Conservation (phyloP, 495 filamentous ascomycete species). For the Trichoderma parareesei region DNA sequence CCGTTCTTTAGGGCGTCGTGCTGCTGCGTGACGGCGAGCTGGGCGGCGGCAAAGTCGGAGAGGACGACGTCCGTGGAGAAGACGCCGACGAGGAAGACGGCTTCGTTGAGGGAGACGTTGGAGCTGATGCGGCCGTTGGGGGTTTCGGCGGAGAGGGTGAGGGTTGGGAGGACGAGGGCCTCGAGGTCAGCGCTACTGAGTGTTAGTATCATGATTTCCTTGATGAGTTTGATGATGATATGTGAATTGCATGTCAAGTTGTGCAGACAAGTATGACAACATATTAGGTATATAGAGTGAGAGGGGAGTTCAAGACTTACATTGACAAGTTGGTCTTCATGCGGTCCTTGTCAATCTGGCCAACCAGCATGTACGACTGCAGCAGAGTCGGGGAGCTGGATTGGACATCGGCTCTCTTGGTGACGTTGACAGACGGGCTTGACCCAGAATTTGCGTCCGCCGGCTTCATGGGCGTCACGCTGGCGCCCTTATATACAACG, state of each 20-base stretch:
- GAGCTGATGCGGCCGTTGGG: conserved; percentile 43
- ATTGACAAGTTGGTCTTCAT: conserved; percentile 31
- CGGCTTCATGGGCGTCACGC: conserved; percentile 34
- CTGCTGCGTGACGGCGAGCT: conserved; percentile 30
- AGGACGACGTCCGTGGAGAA: conserved; percentile 46
- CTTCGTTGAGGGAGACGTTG: conserved; percentile 54
- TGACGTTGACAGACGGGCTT: not conserved
- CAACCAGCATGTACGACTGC: conserved; percentile 46
- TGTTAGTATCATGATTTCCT: not conserved
- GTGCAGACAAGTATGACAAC: too few species aligned
- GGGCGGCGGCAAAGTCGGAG: conserved; percentile 33
- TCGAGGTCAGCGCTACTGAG: conserved; percentile 42
- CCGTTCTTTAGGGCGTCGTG: conserved; percentile 28
- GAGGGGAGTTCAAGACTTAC: conserved; percentile 23
- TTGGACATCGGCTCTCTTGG: not conserved
- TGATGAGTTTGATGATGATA: not conserved
- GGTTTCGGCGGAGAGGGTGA: conserved; percentile 48
- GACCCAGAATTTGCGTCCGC: not conserved
- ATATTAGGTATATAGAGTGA: conserved; percentile 9
- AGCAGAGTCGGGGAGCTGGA: conserved; percentile 21
- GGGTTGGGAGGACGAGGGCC: conserved; percentile 52
- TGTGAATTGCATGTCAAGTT: too few species aligned
- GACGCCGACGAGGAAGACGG: conserved; percentile 60
- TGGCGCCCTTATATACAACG: conserved; percentile 52
- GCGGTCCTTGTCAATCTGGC: conserved; percentile 39